Percentiles rank a stretch among this genome's conserved stretches.
These are phyloP conservation scores for Skeletonema grethae DNA, from an alignment of 108 stramenopile genomes.

Conservation along the genomic window DNA sequence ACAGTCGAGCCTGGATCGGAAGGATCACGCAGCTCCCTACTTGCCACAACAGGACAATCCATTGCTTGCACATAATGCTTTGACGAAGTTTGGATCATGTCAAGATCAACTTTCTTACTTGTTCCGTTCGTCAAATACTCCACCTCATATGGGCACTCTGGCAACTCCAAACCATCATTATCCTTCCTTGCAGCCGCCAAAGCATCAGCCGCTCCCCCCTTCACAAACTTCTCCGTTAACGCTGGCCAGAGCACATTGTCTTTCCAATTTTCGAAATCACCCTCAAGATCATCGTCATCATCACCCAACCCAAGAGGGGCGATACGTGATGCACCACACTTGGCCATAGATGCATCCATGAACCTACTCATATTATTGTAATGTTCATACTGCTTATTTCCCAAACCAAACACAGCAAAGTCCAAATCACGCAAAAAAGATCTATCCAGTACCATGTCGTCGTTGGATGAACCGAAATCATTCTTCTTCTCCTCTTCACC, in stretches of 20 bases:
- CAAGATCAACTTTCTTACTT: conserved; percentile 24
- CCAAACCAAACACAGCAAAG: conserved; percentile 97
- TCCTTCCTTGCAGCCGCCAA: conserved; percentile 7
- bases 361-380: conserved; percentile 96
- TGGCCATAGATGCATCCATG: conserved; percentile 70
- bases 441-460: neutral
- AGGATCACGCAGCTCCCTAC: conserved; percentile 79
- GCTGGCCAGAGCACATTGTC: conserved; percentile 76
- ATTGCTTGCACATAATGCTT: conserved; percentile 79
- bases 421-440: conserved; percentile 53
- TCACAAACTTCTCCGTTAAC: conserved; percentile 56
- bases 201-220: conserved; percentile 18
- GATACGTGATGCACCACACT: conserved; percentile 76
- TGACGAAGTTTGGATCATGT: conserved; percentile 69
- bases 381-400: conserved; percentile 97
- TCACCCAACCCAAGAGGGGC: conserved; percentile 88
- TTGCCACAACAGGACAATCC: conserved; percentile 69
- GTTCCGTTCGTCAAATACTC: conserved; percentile 41
- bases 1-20: conserved; percentile 84
- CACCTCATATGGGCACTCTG: conserved; percentile 62
- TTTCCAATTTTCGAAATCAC: conserved; percentile 97
- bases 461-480: neutral
- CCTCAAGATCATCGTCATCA: conserved; percentile 95
- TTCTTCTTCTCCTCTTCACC: conserved; percentile 15
- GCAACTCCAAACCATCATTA: conserved; percentile 27